Base-by-base conservation (phyloP, 331 rosid genomes). In the Cydonia oblonga region DNA sequence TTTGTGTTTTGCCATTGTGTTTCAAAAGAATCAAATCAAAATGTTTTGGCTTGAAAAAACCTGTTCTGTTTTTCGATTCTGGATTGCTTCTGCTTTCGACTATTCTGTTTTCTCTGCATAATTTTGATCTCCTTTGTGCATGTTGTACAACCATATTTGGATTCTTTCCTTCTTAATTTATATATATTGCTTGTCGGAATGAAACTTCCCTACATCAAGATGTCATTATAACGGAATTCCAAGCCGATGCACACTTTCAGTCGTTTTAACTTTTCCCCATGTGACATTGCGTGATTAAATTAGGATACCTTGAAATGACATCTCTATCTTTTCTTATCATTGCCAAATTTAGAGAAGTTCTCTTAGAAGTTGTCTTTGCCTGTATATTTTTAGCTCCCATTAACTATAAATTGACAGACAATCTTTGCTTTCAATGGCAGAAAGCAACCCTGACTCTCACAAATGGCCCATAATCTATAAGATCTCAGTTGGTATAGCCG, bases 401-500 rank as follows among this genome's bases (percentile, higher is more conserved):
- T 1, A 64, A 29, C 66, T 62, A 7, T 16, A 18, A 33, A 32
- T 3, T 64, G 46, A 77, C 51, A 77, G 77, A 77, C 25, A 35
- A 75, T 26, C 24, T 42, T 71, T 80, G 63, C 75, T 30, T 74
- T 75, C 38, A 63, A 65, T 80, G 75, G 69, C 87, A 85, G 98
- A 88, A 76, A 87, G 89, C 66, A 79, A 79, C 64, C 75, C 84
- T 2, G 95, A 90, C 57, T 80, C 86, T 60, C 87, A 88, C 82
- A 87, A 76, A 74, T 95, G 99, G 99, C 76, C 77, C 51, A 89
- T 76, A 62, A 79, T 91, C 40, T 79, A 75, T 44, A 81, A 54
- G 76, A 87, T 95, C 78, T 87, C 97, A 19, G 7, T 82, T 16
- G 93, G 92, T 12, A 87, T 95, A 66, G 93, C 91, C 25, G 84